These are phyloP conservation scores for Dichomitus squalens DNA, from an alignment of 1,284 basidiomycete genomes.

Conservation along the genomic window DNA sequence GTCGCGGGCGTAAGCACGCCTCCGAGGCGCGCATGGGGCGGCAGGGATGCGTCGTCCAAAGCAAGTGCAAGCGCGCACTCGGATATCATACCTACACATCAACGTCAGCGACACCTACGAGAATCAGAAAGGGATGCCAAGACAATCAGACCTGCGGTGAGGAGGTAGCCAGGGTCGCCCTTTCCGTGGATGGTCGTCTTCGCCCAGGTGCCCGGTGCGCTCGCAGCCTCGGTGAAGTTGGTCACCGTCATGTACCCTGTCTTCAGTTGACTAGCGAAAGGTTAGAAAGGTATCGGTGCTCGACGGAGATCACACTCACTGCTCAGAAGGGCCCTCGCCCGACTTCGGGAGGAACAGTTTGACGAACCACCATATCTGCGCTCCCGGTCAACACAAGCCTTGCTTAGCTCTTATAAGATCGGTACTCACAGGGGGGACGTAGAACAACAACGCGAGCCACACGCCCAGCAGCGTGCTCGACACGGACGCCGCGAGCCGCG, in stretches of 20 bases:
- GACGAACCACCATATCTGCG: slow-evolving; percentile 55
- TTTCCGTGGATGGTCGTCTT: slow-evolving; percentile 61
- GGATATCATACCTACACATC: slow-evolving; percentile 51
- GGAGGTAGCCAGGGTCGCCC: slow-evolving; percentile 82
- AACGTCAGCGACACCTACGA: slow-evolving; percentile 40
- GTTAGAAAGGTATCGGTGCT: background rate
- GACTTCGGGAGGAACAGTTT: slow-evolving; percentile 53
- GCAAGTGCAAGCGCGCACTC: slow-evolving; percentile 76
- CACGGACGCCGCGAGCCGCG: slow-evolving; percentile 38
- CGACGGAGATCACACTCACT: slow-evolving; percentile 40
- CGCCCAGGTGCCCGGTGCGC: slow-evolving; percentile 51
- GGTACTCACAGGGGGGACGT: slow-evolving; percentile 40
- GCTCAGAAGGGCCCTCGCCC: slow-evolving; percentile 65
- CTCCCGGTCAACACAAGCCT: background rate
- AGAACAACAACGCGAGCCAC: slow-evolving; percentile 8
- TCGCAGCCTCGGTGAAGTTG: slow-evolving; percentile 55
- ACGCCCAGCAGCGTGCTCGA: slow-evolving; percentile 40
- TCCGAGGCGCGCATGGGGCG: slow-evolving; percentile 59
- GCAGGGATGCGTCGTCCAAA: slow-evolving; percentile 52
- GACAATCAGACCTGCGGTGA: slow-evolving; percentile 39
- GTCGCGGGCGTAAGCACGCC: slow-evolving; percentile 81
- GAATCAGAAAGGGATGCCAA: background rate
- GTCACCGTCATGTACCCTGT: slow-evolving; percentile 59
- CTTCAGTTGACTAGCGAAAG: slow-evolving; percentile 47
- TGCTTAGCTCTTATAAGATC: background rate